Evolutionary conservation across 306 rosid genomes (phyloP).

Genomic region (Prunus kanzakura): DNA sequence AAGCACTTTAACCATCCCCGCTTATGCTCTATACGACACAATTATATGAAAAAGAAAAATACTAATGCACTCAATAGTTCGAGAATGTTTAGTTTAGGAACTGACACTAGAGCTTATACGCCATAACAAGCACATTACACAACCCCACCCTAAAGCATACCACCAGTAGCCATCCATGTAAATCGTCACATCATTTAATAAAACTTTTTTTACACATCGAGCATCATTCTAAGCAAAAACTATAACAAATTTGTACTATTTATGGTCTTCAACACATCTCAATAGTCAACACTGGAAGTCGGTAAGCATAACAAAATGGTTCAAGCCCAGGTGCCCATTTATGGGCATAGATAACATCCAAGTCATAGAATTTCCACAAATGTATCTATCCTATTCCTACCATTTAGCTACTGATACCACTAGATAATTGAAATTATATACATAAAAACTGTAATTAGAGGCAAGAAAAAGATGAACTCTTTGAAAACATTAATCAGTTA

Average conservation of each 20-base stretch:
- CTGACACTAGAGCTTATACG: neutral
- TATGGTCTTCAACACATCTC: neutral
- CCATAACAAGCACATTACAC: neutral
- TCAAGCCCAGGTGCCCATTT: neutral
- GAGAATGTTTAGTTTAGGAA: neutral
- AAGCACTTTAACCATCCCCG: neutral
- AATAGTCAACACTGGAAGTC: neutral
- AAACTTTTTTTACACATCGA: neutral
- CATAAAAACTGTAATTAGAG: neutral
- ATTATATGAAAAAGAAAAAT: neutral
- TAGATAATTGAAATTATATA: neutral
- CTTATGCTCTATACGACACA: neutral
- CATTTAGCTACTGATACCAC: neutral
- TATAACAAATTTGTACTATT: neutral
- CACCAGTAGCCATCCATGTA: neutral
- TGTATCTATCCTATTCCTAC: neutral
- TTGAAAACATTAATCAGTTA: neutral
- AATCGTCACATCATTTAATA: neutral
- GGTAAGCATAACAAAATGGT: neutral
- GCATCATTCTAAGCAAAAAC: neutral
- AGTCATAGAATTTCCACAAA: neutral
- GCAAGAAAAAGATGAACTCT: conserved; percentile 1
- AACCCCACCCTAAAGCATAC: neutral
- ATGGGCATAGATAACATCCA: neutral
- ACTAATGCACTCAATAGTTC: neutral